phyloP scores from a whole-genome alignment of 176 grass and related monocot species.

The Eleusine coracana region DNA sequence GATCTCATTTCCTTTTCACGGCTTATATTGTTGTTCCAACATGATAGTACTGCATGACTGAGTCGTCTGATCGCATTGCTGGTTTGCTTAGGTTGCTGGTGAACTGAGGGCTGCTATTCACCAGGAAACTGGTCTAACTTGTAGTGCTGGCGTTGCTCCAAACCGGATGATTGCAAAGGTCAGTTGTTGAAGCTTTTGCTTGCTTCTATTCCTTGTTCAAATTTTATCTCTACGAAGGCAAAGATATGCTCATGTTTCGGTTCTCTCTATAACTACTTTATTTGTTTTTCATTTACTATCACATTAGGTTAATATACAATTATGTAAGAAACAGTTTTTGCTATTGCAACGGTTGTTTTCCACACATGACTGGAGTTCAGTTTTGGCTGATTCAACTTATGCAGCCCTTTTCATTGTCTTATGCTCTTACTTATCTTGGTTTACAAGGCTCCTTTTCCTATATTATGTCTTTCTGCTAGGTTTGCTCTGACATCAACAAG shows the following conservation, averaged over 20 bases:
- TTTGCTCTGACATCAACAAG: constrained; percentile 99
- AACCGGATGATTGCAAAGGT: constrained; percentile 97
- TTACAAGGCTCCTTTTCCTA: not conserved
- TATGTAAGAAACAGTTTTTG: constrained; percentile 20
- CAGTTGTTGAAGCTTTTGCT: constrained; percentile 13
- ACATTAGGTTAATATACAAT: not conserved
- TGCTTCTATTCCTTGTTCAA: not conserved
- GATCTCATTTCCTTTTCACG: not conserved
- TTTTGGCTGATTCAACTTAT: constrained; percentile 17
- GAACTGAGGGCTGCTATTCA: constrained; percentile 80
- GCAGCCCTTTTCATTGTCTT: not conserved
- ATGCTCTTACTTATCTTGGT: constrained; percentile 1
- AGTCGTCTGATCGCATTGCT: constrained; percentile 22
- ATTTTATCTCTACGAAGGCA: not conserved
- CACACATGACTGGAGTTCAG: not conserved
- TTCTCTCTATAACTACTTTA: not conserved
- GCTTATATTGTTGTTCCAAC: constrained; percentile 1
- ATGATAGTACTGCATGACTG: constrained; percentile 16
- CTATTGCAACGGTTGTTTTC: not conserved
- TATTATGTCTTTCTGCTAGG: constrained; percentile 50
- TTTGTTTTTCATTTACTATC: not conserved
- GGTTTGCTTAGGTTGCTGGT: constrained; percentile 70
- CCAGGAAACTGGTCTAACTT: constrained; percentile 91
- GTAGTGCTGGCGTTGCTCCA: constrained; percentile 86
- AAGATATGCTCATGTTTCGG: not conserved